Percentiles rank a stretch among this genome's conserved stretches.
Conservation (phyloP, 2,329 filamentous ascomycete genomes). For the Fusarium verticillioides region DNA sequence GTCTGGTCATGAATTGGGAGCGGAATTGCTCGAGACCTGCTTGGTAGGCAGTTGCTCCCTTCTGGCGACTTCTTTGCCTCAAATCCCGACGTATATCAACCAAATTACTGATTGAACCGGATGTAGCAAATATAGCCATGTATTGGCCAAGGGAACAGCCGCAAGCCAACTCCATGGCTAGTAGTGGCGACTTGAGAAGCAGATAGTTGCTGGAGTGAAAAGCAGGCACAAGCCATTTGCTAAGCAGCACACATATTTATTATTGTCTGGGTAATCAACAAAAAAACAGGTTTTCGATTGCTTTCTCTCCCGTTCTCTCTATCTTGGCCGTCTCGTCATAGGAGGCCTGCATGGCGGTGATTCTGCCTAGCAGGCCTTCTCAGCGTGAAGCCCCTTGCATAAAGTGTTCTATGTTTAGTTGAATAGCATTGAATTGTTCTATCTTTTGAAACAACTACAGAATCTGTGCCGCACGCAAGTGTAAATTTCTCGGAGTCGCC, state of each 20-base stretch:
- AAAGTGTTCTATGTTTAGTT: not conserved
- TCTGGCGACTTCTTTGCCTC: not conserved
- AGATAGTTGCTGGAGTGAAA: not conserved
- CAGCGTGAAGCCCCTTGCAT: not conserved
- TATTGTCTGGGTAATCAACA: accelerated
- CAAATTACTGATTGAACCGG: not conserved
- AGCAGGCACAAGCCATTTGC: not conserved
- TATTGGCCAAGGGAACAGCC: not conserved
- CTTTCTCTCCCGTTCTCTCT: accelerated
- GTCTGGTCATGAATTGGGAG: not conserved
- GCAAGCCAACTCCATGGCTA: not conserved
- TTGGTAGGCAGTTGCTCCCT: not conserved
- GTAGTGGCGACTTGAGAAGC: not conserved
- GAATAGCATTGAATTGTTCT: accelerated
- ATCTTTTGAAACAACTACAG: not conserved
- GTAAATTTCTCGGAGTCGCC: not conserved
- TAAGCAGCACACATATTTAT: not conserved
- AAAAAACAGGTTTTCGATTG: not conserved
- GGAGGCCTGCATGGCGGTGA: not conserved
- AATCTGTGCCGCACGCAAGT: not conserved
- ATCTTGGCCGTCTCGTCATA: not conserved
- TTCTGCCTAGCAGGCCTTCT: constrained; percentile 5
- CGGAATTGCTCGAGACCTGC: not conserved
- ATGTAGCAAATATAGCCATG: not conserved
- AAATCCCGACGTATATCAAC: not conserved